A percentile compares a stretch with the other conserved stretches of the same genome.
phyloP scores from a whole-genome alignment of 352 stramenopile species.

The Blastocystis sp. region DNA sequence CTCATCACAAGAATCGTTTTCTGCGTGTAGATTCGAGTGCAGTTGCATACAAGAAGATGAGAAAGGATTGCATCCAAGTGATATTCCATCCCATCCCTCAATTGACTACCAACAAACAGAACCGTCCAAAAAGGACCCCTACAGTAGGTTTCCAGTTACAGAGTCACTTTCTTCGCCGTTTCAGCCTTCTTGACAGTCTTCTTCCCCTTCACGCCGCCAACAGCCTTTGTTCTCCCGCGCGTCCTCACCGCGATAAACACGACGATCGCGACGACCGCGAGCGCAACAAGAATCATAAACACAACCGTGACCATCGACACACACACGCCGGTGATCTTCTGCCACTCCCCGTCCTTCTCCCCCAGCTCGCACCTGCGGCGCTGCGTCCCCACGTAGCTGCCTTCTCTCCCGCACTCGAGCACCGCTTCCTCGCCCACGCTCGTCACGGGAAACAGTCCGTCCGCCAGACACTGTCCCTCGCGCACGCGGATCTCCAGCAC shows the following conservation, averaged over 20 bases:
- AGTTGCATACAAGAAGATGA: too few species aligned
- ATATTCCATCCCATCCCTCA: too few species aligned
- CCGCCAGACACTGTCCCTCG: neutral
- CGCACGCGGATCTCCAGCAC: neutral
- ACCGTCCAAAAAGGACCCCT: too few species aligned
- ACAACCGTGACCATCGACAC: neutral
- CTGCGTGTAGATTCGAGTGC: too few species aligned
- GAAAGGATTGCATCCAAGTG: too few species aligned
- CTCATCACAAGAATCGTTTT: too few species aligned
- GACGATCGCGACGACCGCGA: neutral
- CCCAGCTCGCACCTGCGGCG: neutral
- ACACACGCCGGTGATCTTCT: neutral
- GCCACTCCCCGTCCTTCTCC: neutral
- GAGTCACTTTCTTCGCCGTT: neutral
- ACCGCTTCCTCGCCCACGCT: neutral
- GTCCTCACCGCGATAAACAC: neutral
- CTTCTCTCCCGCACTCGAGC: neutral
- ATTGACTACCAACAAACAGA: too few species aligned
- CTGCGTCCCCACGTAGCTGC: neutral
- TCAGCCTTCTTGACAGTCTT: neutral
- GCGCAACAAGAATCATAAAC: neutral
- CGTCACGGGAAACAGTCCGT: neutral
- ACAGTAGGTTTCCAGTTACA: too few species aligned
- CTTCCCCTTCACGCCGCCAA: constrained; percentile 19
- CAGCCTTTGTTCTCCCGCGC: neutral